Evolutionary conservation across 2,329 filamentous ascomycete species (phyloP).

Genomic region (Scedosporium minutisporum): DNA sequence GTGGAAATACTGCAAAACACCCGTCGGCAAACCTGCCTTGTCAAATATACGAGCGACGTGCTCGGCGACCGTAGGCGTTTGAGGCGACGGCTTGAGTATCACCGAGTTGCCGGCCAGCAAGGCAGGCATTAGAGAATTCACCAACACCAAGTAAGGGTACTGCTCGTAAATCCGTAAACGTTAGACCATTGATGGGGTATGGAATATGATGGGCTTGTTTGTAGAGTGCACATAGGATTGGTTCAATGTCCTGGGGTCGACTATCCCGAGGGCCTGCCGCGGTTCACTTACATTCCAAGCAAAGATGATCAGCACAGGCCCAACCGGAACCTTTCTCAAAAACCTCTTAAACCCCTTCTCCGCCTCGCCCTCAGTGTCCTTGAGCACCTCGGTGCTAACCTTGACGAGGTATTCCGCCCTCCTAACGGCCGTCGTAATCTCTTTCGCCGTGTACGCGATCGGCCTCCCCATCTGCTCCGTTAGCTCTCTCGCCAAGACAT

Average conservation of each 20-base stretch:
- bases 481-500: slow-evolving; percentile 74
- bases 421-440: slow-evolving; percentile 77
- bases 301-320: slow-evolving; percentile 81
- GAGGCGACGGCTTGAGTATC: slow-evolving; percentile 88
- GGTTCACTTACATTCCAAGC: slow-evolving; percentile 75
- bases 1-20: slow-evolving; percentile 89
- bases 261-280: too few species aligned
- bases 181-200: background rate
- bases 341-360: slow-evolving; percentile 87
- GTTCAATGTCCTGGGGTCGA: too few species aligned
- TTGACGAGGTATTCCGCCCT: slow-evolving; percentile 79
- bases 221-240: background rate
- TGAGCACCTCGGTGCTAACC: slow-evolving; percentile 68
- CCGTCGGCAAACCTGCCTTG: slow-evolving; percentile 69
- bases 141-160: slow-evolving; percentile 90
- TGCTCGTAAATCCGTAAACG: slow-evolving; percentile 23
- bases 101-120: slow-evolving; percentile 83
- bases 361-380: slow-evolving; percentile 70
- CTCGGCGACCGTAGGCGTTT: slow-evolving; percentile 87
- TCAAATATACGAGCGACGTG: slow-evolving; percentile 67
- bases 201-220: background rate
- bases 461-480: slow-evolving; percentile 94
- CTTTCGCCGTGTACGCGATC: slow-evolving; percentile 75
- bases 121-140: slow-evolving; percentile 90
- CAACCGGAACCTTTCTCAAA: slow-evolving; percentile 79